Conservation (phyloP, 345 rosid genomes). For the Eutrema yunnanense region DNA sequence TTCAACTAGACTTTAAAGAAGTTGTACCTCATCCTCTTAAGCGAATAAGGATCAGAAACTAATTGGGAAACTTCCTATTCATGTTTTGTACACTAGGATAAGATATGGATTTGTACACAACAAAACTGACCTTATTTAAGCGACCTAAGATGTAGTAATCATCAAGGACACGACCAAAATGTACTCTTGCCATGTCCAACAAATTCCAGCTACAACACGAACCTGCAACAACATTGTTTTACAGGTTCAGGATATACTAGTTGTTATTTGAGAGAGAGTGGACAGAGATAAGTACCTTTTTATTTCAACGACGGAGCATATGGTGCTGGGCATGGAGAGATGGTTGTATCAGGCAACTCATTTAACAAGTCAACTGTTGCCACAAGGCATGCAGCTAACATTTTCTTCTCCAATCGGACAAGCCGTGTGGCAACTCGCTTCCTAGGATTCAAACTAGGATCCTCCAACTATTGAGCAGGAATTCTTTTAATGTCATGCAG, state of each 20-base stretch:
- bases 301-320: constrained; percentile 72
- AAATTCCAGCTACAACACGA: constrained; percentile 8
- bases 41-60: background rate
- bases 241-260: background rate
- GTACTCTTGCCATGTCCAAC: constrained; percentile 10
- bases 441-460: constrained; percentile 62
- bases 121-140: constrained; percentile 14
- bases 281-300: constrained; percentile 27
- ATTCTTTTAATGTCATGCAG: constrained; percentile 5
- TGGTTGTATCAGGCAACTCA: constrained; percentile 64
- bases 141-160: constrained; percentile 1
- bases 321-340: constrained; percentile 90
- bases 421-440: constrained; percentile 91
- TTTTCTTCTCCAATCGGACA: constrained; percentile 83
- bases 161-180: constrained; percentile 7
- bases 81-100: background rate
- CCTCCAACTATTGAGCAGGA: constrained; percentile 53
- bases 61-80: background rate
- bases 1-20: background rate
- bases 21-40: background rate
- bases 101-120: background rate
- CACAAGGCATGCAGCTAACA: constrained; percentile 69
- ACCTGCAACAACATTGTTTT: constrained; percentile 13
- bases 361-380: constrained; percentile 52
- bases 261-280: background rate